These are phyloP conservation scores for Chrysoporthe austroafricana DNA, from an alignment of 2,329 filamentous ascomycete genomes.

Conservation along the genomic window DNA sequence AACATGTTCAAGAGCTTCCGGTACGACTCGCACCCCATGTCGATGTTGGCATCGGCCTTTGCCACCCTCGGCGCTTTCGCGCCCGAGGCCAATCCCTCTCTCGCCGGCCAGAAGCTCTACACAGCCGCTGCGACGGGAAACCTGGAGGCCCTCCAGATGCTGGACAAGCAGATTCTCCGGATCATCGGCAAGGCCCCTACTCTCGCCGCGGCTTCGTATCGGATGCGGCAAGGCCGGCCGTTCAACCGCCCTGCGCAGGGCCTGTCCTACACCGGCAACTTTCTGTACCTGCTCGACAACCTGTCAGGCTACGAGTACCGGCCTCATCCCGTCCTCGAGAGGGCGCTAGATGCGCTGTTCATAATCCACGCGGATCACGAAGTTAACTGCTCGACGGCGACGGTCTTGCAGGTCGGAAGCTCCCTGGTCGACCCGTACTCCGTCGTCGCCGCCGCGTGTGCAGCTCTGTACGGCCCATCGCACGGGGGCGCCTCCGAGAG, in stretches of 20 bases:
- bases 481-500: constrained; percentile 64
- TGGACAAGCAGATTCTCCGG: constrained; percentile 57
- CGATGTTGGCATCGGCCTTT: constrained; percentile 54
- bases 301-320: constrained; percentile 50
- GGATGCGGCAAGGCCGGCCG: constrained; percentile 54
- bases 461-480: constrained; percentile 58
- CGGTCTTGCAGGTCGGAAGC: constrained; percentile 59
- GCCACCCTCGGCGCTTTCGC: constrained; percentile 54
- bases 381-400: constrained; percentile 60
- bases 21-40: constrained; percentile 57
- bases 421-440: constrained; percentile 60
- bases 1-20: constrained; percentile 55
- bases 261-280: constrained; percentile 58
- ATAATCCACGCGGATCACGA: constrained; percentile 63
- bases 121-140: constrained; percentile 49
- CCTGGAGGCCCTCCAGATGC: constrained; percentile 44
- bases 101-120: constrained; percentile 54
- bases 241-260: constrained; percentile 54
- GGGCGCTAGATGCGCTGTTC: constrained; percentile 56
- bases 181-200: constrained; percentile 57
- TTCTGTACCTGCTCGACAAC: constrained; percentile 58
- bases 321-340: constrained; percentile 54
- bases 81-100: constrained; percentile 54
- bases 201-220: constrained; percentile 54
- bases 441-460: constrained; percentile 55